Evolutionary conservation across 106 monocot genomes (phyloP).

Genomic region (Vanilla planifolia): DNA sequence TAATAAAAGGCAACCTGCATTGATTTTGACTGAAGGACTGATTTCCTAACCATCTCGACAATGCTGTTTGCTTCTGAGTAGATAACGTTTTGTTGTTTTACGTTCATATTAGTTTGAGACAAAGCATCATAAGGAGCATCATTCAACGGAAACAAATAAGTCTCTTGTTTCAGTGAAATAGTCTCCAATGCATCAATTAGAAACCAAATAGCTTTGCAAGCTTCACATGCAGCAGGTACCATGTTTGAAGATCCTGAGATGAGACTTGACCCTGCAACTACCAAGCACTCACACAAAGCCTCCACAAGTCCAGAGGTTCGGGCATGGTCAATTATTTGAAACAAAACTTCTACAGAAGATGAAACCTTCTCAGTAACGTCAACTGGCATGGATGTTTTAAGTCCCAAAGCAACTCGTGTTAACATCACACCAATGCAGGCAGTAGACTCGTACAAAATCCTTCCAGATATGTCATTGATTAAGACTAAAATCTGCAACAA

Average conservation of each 20-base stretch:
- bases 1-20: constrained; percentile 75
- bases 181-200: constrained; percentile 69
- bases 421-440: constrained; percentile 76
- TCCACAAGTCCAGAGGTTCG: constrained; percentile 37
- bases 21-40: constrained; percentile 57
- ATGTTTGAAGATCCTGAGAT: constrained; percentile 71
- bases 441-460: constrained; percentile 78
- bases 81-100: constrained; percentile 10
- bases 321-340: constrained; percentile 57
- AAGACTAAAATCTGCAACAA: constrained; percentile 46
- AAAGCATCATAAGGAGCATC: constrained; percentile 20
- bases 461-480: constrained; percentile 49
- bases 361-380: constrained; percentile 21
- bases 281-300: constrained; percentile 53
- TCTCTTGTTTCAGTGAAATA: constrained; percentile 30
- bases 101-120: constrained; percentile 3
- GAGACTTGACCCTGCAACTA: constrained; percentile 54
- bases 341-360: constrained; percentile 29
- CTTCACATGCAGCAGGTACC: constrained; percentile 95
- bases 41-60: constrained; percentile 40
- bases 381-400: constrained; percentile 39
- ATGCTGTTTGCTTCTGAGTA: constrained; percentile 31
- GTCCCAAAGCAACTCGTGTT: constrained; percentile 45
- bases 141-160: constrained; percentile 47
- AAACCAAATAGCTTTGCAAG: constrained; percentile 87